Base-by-base conservation (phyloP, 2,329 filamentous ascomycete genomes). In the Cladosporium cucumerinum region DNA sequence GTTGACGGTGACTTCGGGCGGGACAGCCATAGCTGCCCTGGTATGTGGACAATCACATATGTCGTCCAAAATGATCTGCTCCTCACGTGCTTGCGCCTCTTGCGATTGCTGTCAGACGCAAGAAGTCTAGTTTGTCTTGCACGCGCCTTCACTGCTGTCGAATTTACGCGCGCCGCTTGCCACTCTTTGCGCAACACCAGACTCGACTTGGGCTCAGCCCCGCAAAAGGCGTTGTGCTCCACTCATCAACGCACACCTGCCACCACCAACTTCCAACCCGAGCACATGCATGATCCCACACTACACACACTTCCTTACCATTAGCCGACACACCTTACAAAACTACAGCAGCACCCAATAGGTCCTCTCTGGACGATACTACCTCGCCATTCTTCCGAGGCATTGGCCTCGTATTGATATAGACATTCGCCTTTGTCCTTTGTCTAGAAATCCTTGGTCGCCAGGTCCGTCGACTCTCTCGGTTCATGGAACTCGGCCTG, bases 1-100 rank as follows among this genome's bases (percentile, higher is more conserved):
- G 32, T 63, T 52, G 65, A 65, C 59, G 49, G 62, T 55, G 34
- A 57, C 23, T 34, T 63, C 58, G 34, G 57, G 49, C 36, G 57
- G 57, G 63, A 52, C 66, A 65, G 66, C 68, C 68, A 70, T 70
- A 36, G 65, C 63, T 58, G 63, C 64, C 61, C 54, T 61, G 18
- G n/a, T 55, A 16, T 28, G 28, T 18, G 25, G 18, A n/a, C 34
- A 30, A 32, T 62, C 49, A 55, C 60, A 62, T 62, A n/a, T 3
- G 36, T 61, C 34, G 30, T 43, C 51, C 28, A 5, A 21, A 30
- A 28, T 7, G 6, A n/a, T 11, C 25, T 30, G 18, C 26, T 54
- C 18, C 26, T 54, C 51, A 32, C 51, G 26, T 46, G 39, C 21
- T 21, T 21, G n/a, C n/a, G 39, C 5, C 39, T 46, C 39, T 46